A percentile compares a stretch with the other conserved stretches of the same genome.
phyloP scores from a whole-genome alignment of 257 asterid species.

The Penstemon davidsonii region DNA sequence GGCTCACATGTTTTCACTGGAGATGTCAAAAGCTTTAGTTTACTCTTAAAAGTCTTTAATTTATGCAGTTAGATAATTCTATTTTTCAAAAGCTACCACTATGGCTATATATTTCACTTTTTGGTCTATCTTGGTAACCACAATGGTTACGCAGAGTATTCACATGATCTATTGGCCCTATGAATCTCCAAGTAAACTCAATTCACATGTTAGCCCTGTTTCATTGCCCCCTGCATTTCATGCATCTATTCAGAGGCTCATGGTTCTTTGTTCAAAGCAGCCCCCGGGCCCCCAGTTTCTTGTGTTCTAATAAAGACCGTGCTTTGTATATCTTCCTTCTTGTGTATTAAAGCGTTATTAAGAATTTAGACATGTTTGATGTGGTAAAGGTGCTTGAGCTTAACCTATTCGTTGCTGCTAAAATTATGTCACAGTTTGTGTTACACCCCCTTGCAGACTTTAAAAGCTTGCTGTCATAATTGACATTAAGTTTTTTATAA shows the following conservation, averaged over 20 bases:
- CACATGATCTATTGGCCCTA: background rate
- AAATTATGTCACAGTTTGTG: constrained; percentile 7
- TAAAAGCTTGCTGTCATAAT: constrained; percentile 23
- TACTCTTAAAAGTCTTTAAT: too few species aligned
- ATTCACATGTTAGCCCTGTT: background rate
- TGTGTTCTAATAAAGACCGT: background rate
- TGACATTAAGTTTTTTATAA: constrained; percentile 14
- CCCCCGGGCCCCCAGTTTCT: background rate
- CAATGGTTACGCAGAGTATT: background rate
- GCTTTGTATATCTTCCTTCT: background rate
- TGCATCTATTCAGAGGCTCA: background rate
- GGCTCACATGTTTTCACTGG: too few species aligned
- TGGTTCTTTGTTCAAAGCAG: too few species aligned
- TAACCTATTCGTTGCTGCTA: constrained; percentile 15
- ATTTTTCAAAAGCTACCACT: too few species aligned
- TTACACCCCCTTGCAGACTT: background rate
- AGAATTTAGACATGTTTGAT: constrained; percentile 1
- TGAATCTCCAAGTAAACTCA: background rate
- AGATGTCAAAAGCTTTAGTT: too few species aligned
- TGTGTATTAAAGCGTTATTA: constrained; percentile 18
- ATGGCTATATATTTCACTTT: too few species aligned
- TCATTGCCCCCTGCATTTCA: background rate
- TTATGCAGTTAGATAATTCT: too few species aligned
- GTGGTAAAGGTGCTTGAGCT: constrained; percentile 10
- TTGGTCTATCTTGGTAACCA: background rate